Evolutionary conservation across 768 basidiomycete species (phyloP).

Genomic region (Leccinum pellstonianum): DNA sequence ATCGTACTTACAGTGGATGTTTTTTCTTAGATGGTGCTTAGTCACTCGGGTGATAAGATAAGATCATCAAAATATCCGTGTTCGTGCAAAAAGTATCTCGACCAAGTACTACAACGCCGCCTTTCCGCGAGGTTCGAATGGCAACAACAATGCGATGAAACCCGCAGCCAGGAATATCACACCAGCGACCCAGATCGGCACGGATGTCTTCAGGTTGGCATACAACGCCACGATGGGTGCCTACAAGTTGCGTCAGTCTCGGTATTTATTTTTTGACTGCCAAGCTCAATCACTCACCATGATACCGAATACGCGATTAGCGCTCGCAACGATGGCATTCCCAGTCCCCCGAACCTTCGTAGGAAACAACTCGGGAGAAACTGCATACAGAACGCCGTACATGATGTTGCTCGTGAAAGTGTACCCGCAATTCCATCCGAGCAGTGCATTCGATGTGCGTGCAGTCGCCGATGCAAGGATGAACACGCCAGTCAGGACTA

Average conservation of each 20-base stretch:
- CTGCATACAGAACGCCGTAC: slow-evolving; percentile 48
- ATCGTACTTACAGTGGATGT: too few relatives aligned
- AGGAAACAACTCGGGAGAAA: slow-evolving; percentile 53
- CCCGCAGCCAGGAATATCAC: slow-evolving; percentile 52
- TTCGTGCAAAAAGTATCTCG: background rate
- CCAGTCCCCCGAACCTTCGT: slow-evolving; percentile 56
- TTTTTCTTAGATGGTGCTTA: slow-evolving; percentile 13
- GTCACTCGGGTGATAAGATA: slow-evolving; percentile 21
- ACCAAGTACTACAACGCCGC: slow-evolving; percentile 41
- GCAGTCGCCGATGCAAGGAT: slow-evolving; percentile 58
- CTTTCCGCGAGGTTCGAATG: slow-evolving; percentile 57
- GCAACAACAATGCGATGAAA: slow-evolving; percentile 47
- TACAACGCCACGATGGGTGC: slow-evolving; percentile 52
- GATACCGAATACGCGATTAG: slow-evolving; percentile 59
- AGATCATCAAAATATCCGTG: background rate
- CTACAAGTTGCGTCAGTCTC: slow-evolving; percentile 22
- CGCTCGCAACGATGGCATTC: slow-evolving; percentile 49
- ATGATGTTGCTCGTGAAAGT: slow-evolving; percentile 56
- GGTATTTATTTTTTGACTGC: too few relatives aligned
- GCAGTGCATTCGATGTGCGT: slow-evolving; percentile 47
- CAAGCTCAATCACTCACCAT: slow-evolving; percentile 38
- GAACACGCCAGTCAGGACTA: slow-evolving; percentile 54
- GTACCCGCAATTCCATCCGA: slow-evolving; percentile 61
- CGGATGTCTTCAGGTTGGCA: slow-evolving; percentile 44
- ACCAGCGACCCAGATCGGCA: slow-evolving; percentile 55